Evolutionary conservation across 306 rosid genomes (phyloP).

Genomic region (Hippophae tibetana): DNA sequence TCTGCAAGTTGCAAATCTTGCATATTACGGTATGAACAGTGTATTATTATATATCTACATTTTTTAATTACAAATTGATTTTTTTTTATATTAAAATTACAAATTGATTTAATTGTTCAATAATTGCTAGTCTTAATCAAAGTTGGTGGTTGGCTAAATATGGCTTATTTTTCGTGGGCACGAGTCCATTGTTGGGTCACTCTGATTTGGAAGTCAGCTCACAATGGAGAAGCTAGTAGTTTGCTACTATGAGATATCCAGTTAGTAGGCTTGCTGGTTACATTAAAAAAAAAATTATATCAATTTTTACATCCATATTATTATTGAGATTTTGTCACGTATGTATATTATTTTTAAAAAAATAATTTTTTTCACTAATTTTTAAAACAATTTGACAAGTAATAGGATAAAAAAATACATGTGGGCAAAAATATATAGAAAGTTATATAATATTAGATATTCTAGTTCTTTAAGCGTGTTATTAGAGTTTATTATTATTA

Average conservation of each 20-base stretch:
- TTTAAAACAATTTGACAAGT: no score
- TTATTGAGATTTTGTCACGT: no score
- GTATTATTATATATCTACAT: background rate
- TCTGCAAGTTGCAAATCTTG: background rate
- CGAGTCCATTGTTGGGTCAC: background rate
- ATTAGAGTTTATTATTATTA: background rate
- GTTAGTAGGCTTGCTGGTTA: no score
- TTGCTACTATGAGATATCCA: slow-evolving; percentile 3
- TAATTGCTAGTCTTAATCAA: slow-evolving; percentile 24
- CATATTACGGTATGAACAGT: no score
- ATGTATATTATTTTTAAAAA: no score
- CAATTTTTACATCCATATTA: no score
- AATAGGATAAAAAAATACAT: no score
- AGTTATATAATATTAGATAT: background rate
- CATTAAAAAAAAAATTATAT: no score
- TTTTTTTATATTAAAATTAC: background rate
- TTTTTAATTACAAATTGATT: background rate
- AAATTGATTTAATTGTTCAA: background rate
- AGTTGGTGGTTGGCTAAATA: slow-evolving; percentile 13
- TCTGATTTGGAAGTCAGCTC: slow-evolving; percentile 9
- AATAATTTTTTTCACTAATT: no score
- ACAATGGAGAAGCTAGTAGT: background rate
- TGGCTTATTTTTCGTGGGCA: background rate
- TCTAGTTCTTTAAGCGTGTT: background rate
- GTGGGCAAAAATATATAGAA: no score